Evolutionary conservation across 495 filamentous ascomycete genomes (phyloP).

Genomic region (Pseudoneurospora amorphoporcata): DNA sequence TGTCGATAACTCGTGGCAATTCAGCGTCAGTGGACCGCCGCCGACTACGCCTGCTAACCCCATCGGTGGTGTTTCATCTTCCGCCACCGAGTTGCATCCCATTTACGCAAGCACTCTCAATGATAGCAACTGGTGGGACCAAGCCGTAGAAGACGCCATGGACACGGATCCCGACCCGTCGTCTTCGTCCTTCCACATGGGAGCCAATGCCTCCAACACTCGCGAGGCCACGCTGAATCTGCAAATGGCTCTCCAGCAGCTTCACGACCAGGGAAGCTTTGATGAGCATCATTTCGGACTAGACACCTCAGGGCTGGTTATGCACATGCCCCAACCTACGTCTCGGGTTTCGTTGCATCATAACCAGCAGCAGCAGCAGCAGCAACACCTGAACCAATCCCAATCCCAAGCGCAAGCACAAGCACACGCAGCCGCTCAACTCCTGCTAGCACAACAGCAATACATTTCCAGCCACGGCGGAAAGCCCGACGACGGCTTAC

Average conservation of each 20-base stretch:
- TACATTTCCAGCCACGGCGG: background rate
- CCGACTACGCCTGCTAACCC: slow-evolving; percentile 3
- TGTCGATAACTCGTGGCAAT: background rate
- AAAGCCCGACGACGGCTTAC: background rate
- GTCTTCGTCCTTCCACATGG: slow-evolving; percentile 3
- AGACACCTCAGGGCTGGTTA: slow-evolving; percentile 23
- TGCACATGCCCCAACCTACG: slow-evolving; percentile 25
- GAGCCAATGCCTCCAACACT: slow-evolving; percentile 5
- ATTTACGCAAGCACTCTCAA: background rate
- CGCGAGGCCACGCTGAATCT: background rate
- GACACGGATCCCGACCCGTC: slow-evolving; percentile 6
- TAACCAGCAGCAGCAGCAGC: slow-evolving; percentile 8
- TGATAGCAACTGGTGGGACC: slow-evolving; percentile 23
- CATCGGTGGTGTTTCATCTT: slow-evolving; percentile 1
- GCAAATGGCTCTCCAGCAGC: background rate
- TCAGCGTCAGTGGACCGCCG: slow-evolving; percentile 1
- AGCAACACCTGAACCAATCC: slow-evolving; percentile 2
- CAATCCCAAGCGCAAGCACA: background rate
- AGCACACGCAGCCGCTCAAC: background rate
- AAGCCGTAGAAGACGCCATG: slow-evolving; percentile 9
- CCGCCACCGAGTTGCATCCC: background rate
- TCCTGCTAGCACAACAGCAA: background rate
- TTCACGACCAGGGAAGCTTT: slow-evolving; percentile 9
- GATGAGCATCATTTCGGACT: slow-evolving; percentile 20
- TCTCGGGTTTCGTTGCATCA: background rate